Conservation (phyloP, 192 early-diverging fungal species). For the Coemansia pectinata region DNA sequence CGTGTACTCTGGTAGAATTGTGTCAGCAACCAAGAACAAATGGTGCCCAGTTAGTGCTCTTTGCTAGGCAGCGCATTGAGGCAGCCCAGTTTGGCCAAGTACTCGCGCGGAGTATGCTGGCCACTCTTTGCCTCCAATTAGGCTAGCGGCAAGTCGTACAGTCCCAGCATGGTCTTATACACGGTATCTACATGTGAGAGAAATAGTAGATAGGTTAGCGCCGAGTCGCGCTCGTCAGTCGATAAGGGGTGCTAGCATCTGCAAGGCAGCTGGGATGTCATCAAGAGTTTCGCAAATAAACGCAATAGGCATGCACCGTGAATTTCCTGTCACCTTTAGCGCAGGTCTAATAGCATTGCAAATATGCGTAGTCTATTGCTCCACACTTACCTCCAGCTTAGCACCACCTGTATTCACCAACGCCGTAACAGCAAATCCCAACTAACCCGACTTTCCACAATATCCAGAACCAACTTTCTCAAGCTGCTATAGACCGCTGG, state of each 20-base stretch:
- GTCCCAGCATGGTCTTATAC: constrained; percentile 87
- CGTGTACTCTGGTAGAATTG: constrained; percentile 71
- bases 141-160: constrained; percentile 92
- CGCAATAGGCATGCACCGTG: constrained; percentile 71
- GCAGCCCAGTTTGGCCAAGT: constrained; percentile 82
- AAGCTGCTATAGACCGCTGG: too few relatives aligned
- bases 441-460: constrained; percentile 63
- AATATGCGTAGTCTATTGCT: constrained; percentile 77
- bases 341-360: constrained; percentile 68
- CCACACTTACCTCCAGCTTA: constrained; percentile 55
- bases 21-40: constrained; percentile 67
- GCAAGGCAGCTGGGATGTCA: constrained; percentile 78
- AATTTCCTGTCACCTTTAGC: constrained; percentile 56
- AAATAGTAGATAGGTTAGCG: constrained; percentile 90
- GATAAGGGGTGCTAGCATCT: constrained; percentile 56
- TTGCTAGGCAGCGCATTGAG: constrained; percentile 69
- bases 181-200: constrained; percentile 85
- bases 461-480: too few relatives aligned
- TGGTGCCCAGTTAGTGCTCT: constrained; percentile 68
- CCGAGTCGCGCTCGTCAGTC: constrained; percentile 70
- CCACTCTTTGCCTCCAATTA: constrained; percentile 94
- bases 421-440: constrained; percentile 75
- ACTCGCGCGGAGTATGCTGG: constrained; percentile 96
- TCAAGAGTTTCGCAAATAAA: constrained; percentile 79
- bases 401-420: constrained; percentile 19